A percentile compares a stretch with the other conserved stretches of the same genome.
phyloP scores from a whole-genome alignment of 345 rosid genomes.

The Eucalyptus camaldulensis region DNA sequence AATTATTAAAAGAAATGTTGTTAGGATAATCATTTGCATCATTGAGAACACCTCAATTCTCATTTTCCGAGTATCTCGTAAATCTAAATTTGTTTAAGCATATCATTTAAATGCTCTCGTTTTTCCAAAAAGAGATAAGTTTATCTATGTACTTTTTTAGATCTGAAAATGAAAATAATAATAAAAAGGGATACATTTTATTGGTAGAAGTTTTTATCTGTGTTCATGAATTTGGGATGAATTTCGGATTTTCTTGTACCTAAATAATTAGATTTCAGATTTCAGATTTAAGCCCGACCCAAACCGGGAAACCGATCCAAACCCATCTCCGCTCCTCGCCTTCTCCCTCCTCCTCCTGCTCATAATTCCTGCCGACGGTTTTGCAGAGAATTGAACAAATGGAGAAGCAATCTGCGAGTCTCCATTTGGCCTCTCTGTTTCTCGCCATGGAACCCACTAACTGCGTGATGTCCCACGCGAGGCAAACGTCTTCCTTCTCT shows the following conservation, averaged over 20 bases:
- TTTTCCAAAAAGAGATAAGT: not conserved
- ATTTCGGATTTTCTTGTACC: not conserved
- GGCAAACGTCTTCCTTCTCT: constrained; percentile 8
- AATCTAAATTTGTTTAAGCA: too few species aligned
- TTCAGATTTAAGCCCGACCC: too few species aligned
- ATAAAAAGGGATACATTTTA: too few species aligned
- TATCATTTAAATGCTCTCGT: not conserved
- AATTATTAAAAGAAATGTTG: too few species aligned
- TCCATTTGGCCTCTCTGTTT: constrained; percentile 48
- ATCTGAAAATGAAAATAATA: too few species aligned
- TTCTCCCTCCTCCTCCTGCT: too few species aligned
- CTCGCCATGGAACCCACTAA: constrained; percentile 64
- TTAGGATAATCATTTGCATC: not conserved
- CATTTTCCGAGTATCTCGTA: too few species aligned
- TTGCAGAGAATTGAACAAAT: not conserved
- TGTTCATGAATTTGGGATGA: not conserved
- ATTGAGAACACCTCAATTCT: not conserved
- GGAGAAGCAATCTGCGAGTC: constrained; percentile 5
- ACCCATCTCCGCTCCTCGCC: too few species aligned
- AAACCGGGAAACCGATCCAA: too few species aligned
- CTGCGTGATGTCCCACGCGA: constrained; percentile 33
- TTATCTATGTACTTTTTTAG: too few species aligned
- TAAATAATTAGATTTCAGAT: too few species aligned
- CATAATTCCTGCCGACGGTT: too few species aligned
- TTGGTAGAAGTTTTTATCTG: not conserved